These are phyloP conservation scores for Colletotrichum lentis DNA, from an alignment of 2,329 filamentous ascomycete species.

Conservation along the genomic window DNA sequence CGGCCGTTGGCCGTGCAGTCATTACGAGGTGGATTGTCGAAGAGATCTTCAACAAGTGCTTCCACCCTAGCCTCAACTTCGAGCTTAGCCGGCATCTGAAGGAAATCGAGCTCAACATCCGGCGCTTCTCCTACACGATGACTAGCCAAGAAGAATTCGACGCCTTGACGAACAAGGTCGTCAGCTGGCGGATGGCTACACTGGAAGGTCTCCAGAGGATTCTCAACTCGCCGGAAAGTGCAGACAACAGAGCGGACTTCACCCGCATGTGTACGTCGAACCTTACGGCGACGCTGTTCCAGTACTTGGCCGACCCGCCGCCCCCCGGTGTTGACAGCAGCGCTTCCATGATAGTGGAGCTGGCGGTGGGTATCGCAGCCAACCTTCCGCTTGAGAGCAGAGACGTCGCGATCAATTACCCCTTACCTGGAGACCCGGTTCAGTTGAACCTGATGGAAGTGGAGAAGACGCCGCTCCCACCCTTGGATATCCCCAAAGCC, in stretches of 20 bases:
- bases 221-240: slow-evolving; percentile 71
- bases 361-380: slow-evolving; percentile 83
- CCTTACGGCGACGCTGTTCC: slow-evolving; percentile 73
- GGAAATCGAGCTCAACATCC: slow-evolving; percentile 85
- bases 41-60: slow-evolving; percentile 89
- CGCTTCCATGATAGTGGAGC: slow-evolving; percentile 89
- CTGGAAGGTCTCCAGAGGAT: slow-evolving; percentile 84
- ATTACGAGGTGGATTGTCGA: slow-evolving; percentile 91
- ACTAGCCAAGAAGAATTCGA: slow-evolving; percentile 88
- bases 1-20: slow-evolving; percentile 86
- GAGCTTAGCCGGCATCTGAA: slow-evolving; percentile 82
- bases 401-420: slow-evolving; percentile 88
- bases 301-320: slow-evolving; percentile 78
- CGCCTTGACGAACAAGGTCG: slow-evolving; percentile 83
- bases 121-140: slow-evolving; percentile 75
- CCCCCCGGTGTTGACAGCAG: slow-evolving; percentile 86
- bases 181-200: slow-evolving; percentile 93
- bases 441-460: slow-evolving; percentile 83
- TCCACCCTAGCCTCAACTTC: slow-evolving; percentile 86
- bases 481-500: slow-evolving; percentile 55
- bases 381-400: slow-evolving; percentile 91
- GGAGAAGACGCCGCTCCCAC: slow-evolving; percentile 75
- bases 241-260: slow-evolving; percentile 72
- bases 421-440: slow-evolving; percentile 77
- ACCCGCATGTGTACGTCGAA: slow-evolving; percentile 74